These are phyloP conservation scores for Cryptosporidium sp. DNA, from an alignment of 169 alveolate species.

Conservation along the genomic window DNA sequence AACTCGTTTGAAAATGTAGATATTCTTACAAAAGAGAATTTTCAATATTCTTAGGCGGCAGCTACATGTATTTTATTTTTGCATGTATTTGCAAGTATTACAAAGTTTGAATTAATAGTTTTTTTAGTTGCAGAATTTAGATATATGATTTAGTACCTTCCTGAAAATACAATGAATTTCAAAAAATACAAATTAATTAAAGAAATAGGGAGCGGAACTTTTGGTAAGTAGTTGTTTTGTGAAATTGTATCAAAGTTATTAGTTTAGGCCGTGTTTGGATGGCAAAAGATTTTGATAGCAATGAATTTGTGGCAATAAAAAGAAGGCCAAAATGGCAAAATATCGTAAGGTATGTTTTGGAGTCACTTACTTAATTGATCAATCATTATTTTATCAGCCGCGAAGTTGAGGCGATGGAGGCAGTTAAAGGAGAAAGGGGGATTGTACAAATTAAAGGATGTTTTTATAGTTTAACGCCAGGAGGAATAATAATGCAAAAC, in stretches of 20 bases:
- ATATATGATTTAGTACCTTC: background rate
- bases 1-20: background rate
- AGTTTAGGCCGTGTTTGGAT: constrained; percentile 70
- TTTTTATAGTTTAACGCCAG: constrained; percentile 64
- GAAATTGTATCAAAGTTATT: background rate
- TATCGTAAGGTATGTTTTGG: constrained; percentile 37
- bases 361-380: background rate
- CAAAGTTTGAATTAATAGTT: background rate
- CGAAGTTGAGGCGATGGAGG: constrained; percentile 72
- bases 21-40: background rate
- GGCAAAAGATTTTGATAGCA: constrained; percentile 37
- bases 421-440: constrained; percentile 30
- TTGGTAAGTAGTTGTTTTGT: constrained; percentile 50
- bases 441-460: constrained; percentile 29
- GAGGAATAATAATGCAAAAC: constrained; percentile 72
- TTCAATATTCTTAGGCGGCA: background rate
- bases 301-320: constrained; percentile 69
- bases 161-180: background rate
- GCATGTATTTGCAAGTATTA: constrained; percentile 10
- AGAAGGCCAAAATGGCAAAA: constrained; percentile 75
- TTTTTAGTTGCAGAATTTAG: background rate
- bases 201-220: constrained; percentile 74
- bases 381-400: constrained; percentile 12
- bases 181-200: constrained; percentile 38
- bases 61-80: constrained; percentile 1